Conservation (phyloP, 192 early-diverging fungal genomes). For the Rhizophlyctis rosea region DNA sequence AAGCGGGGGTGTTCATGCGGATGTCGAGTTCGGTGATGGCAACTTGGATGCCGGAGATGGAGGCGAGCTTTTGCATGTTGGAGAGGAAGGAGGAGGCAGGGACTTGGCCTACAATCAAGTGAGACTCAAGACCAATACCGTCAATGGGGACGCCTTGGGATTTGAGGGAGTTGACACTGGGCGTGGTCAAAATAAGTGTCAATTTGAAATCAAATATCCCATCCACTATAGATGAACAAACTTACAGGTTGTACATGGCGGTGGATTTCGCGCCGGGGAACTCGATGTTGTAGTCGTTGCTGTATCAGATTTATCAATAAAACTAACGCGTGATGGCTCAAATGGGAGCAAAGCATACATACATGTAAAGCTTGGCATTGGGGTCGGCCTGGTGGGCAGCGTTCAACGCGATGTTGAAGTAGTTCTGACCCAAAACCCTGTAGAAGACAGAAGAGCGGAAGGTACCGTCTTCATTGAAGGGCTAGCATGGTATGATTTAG, state of each 20-base stretch:
- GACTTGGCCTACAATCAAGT: conserved; percentile 26
- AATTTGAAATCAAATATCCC: too few species aligned
- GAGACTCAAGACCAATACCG: conserved; percentile 30
- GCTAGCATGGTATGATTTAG: too few species aligned
- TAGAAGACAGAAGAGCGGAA: conserved; percentile 28
- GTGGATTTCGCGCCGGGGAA: conserved; percentile 17
- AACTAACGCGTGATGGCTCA: too few species aligned
- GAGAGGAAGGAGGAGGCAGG: conserved; percentile 4
- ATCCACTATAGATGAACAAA: too few species aligned
- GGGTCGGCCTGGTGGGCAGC: too few species aligned
- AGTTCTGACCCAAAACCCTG: conserved; percentile 16
- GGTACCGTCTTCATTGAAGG: conserved; percentile 25
- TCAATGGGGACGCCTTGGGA: conserved; percentile 31
- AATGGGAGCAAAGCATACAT: too few species aligned
- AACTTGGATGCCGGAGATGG: too few species aligned
- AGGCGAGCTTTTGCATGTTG: not conserved
- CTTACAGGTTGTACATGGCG: too few species aligned
- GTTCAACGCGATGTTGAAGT: conserved; percentile 25
- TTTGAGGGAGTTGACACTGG: conserved; percentile 1
- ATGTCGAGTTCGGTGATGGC: too few species aligned
- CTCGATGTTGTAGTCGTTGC: conserved; percentile 33
- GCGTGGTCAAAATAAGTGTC: conserved; percentile 22
- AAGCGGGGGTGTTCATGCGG: too few species aligned
- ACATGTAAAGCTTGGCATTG: conserved; percentile 37
- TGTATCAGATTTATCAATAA: too few species aligned